Conservation (phyloP, 1,284 basidiomycete genomes). For the Meira miltonrushii region DNA sequence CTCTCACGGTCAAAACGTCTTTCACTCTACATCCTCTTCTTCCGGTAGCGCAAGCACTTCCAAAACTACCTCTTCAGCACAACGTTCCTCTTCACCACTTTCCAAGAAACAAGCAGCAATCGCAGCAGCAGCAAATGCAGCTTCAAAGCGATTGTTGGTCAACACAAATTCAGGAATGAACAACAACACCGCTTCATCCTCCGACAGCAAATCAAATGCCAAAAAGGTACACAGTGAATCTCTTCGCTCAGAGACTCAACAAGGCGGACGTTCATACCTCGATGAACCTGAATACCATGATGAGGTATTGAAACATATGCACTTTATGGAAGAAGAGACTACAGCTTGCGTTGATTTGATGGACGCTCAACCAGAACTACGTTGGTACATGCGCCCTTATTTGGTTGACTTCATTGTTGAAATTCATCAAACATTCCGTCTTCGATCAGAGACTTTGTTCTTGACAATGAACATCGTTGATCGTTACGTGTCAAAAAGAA, state of each 20-base stretch:
- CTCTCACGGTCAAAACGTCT: not conserved
- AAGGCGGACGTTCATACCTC: constrained; percentile 32
- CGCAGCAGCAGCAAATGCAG: constrained; percentile 5
- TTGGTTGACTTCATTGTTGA: constrained; percentile 98
- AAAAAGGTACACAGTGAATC: constrained; percentile 5
- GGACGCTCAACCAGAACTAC: constrained; percentile 96
- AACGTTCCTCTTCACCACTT: constrained; percentile 1
- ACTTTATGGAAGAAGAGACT: constrained; percentile 88
- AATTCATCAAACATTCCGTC: constrained; percentile 81
- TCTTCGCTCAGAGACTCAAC: not conserved
- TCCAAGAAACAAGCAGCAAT: constrained; percentile 9
- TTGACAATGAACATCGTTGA: constrained; percentile 98
- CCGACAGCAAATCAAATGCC: not conserved
- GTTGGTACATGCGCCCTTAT: constrained; percentile 84
- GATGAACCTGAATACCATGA: constrained; percentile 89
- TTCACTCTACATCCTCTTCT: not conserved
- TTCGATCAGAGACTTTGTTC: constrained; percentile 96
- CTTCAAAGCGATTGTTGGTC: not conserved
- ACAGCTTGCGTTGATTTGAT: constrained; percentile 86
- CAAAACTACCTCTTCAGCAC: constrained; percentile 1
- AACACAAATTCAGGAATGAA: not conserved
- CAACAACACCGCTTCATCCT: not conserved
- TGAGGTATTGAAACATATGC: constrained; percentile 89
- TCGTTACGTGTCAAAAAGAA: constrained; percentile 94
- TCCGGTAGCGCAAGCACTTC: not conserved